These are phyloP conservation scores for Tinospora cordifolia DNA, from an alignment of 164 flowering plant genomes.

Conservation along the genomic window DNA sequence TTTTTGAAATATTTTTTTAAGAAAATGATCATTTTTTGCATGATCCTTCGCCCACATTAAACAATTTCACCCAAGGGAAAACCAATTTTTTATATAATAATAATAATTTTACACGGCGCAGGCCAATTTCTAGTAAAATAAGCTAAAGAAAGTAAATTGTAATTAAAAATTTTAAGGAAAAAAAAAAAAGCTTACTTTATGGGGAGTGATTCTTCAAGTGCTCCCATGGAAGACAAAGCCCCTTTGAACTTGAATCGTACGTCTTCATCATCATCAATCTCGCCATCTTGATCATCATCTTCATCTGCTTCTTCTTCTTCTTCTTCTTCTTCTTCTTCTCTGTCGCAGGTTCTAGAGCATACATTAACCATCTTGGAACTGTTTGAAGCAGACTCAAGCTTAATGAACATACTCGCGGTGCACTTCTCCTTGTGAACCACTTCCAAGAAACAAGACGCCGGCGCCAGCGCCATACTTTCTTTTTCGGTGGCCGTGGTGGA, in stretches of 20 bases:
- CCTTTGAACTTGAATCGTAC: slow-evolving; percentile 23
- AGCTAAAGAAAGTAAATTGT: not conserved
- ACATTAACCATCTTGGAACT: not conserved
- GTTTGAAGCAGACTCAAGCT: not conserved
- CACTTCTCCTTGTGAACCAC: not conserved
- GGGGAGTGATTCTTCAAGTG: slow-evolving; percentile 63
- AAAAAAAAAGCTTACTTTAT: slow-evolving; percentile 40
- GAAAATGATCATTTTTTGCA: not conserved
- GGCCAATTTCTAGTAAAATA: not conserved
- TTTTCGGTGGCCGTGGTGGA: not conserved
- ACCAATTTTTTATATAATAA: no score
- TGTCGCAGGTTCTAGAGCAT: not conserved
- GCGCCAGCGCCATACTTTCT: not conserved
- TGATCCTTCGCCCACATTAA: no score
- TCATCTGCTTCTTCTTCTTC: not conserved
- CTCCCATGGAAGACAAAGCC: slow-evolving; percentile 31
- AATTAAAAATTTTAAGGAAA: not conserved
- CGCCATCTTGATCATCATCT: slow-evolving; percentile 18
- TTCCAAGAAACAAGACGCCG: not conserved
- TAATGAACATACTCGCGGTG: not conserved
- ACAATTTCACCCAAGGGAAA: no score
- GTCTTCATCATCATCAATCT: slow-evolving; percentile 28
- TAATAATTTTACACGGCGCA: not conserved
- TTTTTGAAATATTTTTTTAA: not conserved
- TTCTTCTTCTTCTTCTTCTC: not conserved